Base-by-base conservation (phyloP, 1,284 basidiomycete genomes). In the Blastosporella zonata region DNA sequence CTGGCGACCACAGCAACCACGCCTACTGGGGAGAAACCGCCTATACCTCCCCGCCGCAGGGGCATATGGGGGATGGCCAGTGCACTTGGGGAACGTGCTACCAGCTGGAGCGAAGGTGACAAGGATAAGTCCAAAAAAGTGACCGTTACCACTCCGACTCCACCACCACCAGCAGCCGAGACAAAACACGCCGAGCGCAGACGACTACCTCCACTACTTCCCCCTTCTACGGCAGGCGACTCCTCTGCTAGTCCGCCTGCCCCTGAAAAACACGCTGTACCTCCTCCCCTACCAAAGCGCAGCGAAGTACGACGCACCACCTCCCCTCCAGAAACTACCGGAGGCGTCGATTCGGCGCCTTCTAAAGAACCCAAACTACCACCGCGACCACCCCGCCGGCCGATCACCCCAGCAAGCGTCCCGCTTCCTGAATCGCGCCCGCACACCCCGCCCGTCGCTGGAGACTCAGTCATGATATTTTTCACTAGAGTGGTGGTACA, bases 401-500 rank as follows among this genome's bases (percentile, higher is more conserved):
- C 57, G 7, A 54, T 33, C 18, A 62, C 64, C 6, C 61, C 69
- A 5, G 43, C 59, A 2, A 62, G 49, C 40, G 46, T 77, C 3
- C 71, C 77, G 6, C 65, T 77, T 0, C 75, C 77, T 0, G 71
- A 73, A 1, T 79, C 75, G 1, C 65, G 73, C 3, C 73, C 75
- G 10, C 60, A 56, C 1, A 73, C 73, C 0, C 73, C 73, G 12
- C 52, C 49, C 12, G 41, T 52, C 12, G 46, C 48, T 5, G 38
- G 20, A 25, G 46, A 34, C 52, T 52, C 31, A 35, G 8, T 20
- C 21, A 36, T 27, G 22, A 25, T 31, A 18, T 35, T 5, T 28
- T 8, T 31, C 15, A 15, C n/a, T 27, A 96, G 93, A 96, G 93
- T 65, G 94, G 94, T 49, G 94, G 94, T 51, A 97, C 94, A 13